Percentiles rank a stretch among this genome's conserved stretches.
Evolutionary conservation across 176 grass and related monocot genomes (phyloP).

Genomic region (Musa schizocarpa): DNA sequence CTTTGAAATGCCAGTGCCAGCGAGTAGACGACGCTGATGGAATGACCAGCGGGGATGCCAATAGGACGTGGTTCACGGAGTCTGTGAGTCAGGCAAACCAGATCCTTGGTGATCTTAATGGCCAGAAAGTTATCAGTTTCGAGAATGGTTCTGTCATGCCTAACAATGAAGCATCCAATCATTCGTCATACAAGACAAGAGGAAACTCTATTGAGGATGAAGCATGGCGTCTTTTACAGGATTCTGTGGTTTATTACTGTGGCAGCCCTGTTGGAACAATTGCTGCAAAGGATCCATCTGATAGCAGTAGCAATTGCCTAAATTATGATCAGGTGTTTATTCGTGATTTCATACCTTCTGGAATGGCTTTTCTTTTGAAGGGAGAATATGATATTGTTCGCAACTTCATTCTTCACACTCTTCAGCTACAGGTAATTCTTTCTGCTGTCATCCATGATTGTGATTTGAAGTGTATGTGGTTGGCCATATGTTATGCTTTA

Average conservation of each 20-base stretch:
- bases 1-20: constrained; percentile 39
- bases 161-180: constrained; percentile 16
- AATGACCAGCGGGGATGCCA: constrained; percentile 30
- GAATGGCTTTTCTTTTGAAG: constrained; percentile 78
- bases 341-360: constrained; percentile 82
- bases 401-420: constrained; percentile 83
- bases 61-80: constrained; percentile 37
- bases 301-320: constrained; percentile 51
- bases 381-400: constrained; percentile 83
- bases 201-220: constrained; percentile 54
- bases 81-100: constrained; percentile 35
- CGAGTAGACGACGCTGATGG: constrained; percentile 26
- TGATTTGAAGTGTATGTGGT: not conserved
- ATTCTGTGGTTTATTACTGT: constrained; percentile 78
- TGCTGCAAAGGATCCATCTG: constrained; percentile 74
- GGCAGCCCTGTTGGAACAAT: constrained; percentile 75
- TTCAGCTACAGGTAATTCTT: constrained; percentile 72
- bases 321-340: constrained; percentile 95
- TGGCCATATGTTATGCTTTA: no score
- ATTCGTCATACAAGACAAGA: constrained; percentile 22
- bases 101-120: constrained; percentile 27
- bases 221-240: constrained; percentile 58
- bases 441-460: not conserved
- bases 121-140: constrained; percentile 22
- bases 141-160: constrained; percentile 32